Percentiles rank a stretch among this genome's conserved stretches.
Evolutionary conservation across 163 green algal genomes (phyloP).

Genomic region (Trebouxia gelatinosa): DNA sequence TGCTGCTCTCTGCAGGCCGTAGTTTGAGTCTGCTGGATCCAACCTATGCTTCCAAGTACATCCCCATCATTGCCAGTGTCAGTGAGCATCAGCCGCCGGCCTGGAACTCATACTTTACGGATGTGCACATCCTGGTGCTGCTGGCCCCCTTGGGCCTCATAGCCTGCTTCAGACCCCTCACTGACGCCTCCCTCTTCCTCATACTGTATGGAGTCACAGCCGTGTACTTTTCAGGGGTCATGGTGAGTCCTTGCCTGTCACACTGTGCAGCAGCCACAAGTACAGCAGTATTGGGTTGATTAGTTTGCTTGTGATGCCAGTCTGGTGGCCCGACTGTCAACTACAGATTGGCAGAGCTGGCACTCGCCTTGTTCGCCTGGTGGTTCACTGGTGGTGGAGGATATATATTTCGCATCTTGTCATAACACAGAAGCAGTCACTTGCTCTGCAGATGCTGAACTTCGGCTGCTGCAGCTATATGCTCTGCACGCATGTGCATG

Average conservation of each 20-base stretch:
- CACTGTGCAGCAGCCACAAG: neutral
- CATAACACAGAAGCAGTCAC: no score
- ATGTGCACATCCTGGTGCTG: conserved; percentile 74
- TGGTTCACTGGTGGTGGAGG: no score
- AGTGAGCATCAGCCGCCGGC: conserved; percentile 84
- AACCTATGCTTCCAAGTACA: conserved; percentile 95
- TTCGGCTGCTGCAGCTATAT: no score
- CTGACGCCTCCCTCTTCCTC: conserved; percentile 84
- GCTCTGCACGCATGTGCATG: no score
- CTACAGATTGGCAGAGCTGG: neutral
- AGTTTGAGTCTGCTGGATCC: conserved; percentile 86
- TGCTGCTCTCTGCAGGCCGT: conserved; percentile 54
- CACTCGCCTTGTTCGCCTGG: no score
- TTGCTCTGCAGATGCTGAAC: no score
- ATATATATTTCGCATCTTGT: no score
- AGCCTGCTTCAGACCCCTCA: conserved; percentile 77
- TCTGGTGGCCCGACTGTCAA: conserved; percentile 21
- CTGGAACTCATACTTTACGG: conserved; percentile 87
- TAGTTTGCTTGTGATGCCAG: neutral
- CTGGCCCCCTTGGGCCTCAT: conserved; percentile 79
- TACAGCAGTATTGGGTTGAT: neutral
- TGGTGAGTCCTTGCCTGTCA: conserved; percentile 65
- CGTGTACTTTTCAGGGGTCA: conserved; percentile 93
- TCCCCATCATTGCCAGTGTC: conserved; percentile 96
- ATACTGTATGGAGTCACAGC: conserved; percentile 87